Base-by-base conservation (phyloP, 75 land plant species). In the Pinus albicaulis region DNA sequence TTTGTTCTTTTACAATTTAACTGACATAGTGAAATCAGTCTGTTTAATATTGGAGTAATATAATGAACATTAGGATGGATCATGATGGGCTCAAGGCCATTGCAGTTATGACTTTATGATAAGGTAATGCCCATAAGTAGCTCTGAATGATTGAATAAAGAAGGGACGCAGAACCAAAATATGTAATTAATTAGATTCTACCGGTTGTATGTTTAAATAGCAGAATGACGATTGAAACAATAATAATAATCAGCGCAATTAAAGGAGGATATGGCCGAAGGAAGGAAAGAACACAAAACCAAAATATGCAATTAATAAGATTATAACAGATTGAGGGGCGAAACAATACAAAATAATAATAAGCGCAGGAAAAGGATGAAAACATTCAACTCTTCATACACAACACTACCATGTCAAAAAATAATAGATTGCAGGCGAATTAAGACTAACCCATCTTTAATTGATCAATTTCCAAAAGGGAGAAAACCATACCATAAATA, bases 401-500 rank as follows among this genome's bases (percentile, higher is more conserved):
- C 0, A 7, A 44, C 48, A 44, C 7, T 7, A 44, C 48, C 48
- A 7, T 41, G 44, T 41, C 44, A 41, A 41, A 5, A 4, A 41
- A 41, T 41, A 41, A 41, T 6, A 41, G 4, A 41, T 4, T 41
- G 44, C 44, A 41, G 44, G 4, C 44, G 5, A 41, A 41, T 41
- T 6, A 41, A 41, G 6, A 41, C 44, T 41, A 2, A 41, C 5
- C 6, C 5, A 41, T 41, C 44, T 41, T 41, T 41, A 62, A 62
- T 62, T 11, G 15, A 26, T 28, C 66, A 63, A 63, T 28, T 63
- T 14, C 16, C 31, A 63, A 17, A 44, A 44, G 0, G 25, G 63
- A 11, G 13, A 24, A 60, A 8, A 26, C 11, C 68, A 64, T 70
- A 94, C 98, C 75, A 57, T 26, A 68, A 95, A 93, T 71, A 93